phyloP scores from a whole-genome alignment of 2,329 filamentous ascomycete genomes.

The Aspergillus pseudoviridinutans region DNA sequence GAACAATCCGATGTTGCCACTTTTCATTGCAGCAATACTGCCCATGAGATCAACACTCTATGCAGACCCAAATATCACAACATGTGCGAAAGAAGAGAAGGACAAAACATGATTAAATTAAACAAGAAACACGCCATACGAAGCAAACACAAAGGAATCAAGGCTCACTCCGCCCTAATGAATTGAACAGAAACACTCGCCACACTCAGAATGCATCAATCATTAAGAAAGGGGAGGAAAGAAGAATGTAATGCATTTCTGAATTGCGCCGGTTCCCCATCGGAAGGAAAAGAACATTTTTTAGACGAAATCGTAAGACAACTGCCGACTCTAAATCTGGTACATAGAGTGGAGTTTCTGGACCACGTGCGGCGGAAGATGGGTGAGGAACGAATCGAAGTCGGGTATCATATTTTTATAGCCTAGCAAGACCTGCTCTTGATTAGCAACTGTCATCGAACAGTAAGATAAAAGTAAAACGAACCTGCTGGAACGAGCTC shows the following conservation, averaged over 20 bases:
- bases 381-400: conserved; percentile 44
- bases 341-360: conserved; percentile 42
- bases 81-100: conserved; percentile 4
- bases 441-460: neutral
- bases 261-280: conserved; percentile 20
- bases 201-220: neutral
- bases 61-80: conserved; percentile 6
- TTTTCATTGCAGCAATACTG: neutral
- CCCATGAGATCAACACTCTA: conserved; percentile 9
- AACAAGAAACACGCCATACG: conserved; percentile 7
- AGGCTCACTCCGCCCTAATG: conserved; percentile 4
- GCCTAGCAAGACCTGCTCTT: conserved; percentile 40
- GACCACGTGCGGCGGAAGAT: conserved; percentile 36
- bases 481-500: conserved; percentile 71
- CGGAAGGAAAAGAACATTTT: conserved; percentile 4
- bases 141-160: neutral
- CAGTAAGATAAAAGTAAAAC: conserved; percentile 23
- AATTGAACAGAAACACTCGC: neutral
- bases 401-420: conserved; percentile 47
- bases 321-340: conserved; percentile 32
- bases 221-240: conserved; percentile 1
- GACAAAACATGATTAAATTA: conserved; percentile 11
- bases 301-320: conserved; percentile 14
- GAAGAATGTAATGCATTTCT: conserved; percentile 14
- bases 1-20: neutral